Percentiles rank a stretch among this genome's conserved stretches.
These are phyloP conservation scores for Calonectria pteridis DNA, from an alignment of 2,329 filamentous ascomycete species.

Conservation along the genomic window DNA sequence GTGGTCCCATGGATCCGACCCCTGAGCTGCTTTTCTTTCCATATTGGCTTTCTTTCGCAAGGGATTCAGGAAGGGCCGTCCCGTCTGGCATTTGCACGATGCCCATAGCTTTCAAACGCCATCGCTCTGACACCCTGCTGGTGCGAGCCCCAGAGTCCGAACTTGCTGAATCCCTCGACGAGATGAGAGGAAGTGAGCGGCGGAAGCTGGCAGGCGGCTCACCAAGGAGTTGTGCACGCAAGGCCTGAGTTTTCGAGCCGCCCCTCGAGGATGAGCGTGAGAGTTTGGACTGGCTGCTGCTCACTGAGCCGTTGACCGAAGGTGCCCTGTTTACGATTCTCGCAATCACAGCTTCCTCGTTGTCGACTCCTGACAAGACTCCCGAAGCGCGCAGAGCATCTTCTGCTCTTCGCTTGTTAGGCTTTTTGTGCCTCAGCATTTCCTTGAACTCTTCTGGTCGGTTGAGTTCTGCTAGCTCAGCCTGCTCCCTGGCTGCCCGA, in stretches of 20 bases:
- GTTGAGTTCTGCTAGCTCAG: conserved; percentile 45
- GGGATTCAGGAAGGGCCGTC: conserved; percentile 64
- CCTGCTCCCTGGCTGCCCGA: conserved; percentile 41
- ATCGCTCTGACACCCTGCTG: conserved; percentile 58
- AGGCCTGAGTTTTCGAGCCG: conserved; percentile 53
- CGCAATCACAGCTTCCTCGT: conserved; percentile 52
- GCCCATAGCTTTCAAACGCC: conserved; percentile 63
- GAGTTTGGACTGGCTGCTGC: conserved; percentile 35
- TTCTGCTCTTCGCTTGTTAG: conserved; percentile 48
- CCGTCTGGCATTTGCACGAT: conserved; percentile 66
- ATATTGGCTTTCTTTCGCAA: conserved; percentile 60
- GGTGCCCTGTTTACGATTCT: conserved; percentile 51
- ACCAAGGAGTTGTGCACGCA: conserved; percentile 51
- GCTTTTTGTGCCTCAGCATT: conserved; percentile 48
- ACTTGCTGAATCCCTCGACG: conserved; percentile 42
- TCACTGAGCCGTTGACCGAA: conserved; percentile 37
- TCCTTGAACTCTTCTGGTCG: conserved; percentile 51
- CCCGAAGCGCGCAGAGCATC: conserved; percentile 57
- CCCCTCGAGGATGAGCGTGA: conserved; percentile 36
- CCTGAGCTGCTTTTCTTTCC: conserved; percentile 56
- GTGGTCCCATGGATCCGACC: conserved; percentile 47
- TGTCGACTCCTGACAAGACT: conserved; percentile 55
- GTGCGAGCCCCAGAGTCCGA: conserved; percentile 43
- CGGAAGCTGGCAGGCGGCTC: conserved; percentile 50
- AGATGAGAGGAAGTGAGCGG: conserved; percentile 54